Evolutionary conservation across 2,329 filamentous ascomycete genomes (phyloP), one percentile per base, ranked within the genome.

Genomic region (Fusarium nodosum): DNA sequence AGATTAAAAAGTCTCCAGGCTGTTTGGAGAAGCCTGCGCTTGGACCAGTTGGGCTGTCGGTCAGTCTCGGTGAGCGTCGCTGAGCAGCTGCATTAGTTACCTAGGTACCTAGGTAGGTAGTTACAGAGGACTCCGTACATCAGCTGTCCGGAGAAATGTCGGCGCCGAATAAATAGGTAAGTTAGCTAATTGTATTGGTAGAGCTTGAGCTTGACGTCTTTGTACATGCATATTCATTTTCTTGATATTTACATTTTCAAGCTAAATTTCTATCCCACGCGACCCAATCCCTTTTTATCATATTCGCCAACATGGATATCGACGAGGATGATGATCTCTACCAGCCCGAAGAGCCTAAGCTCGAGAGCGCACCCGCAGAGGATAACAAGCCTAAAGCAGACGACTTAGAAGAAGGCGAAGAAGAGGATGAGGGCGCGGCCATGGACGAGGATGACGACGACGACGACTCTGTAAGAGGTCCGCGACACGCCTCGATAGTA

Each of bases 301-400:
- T 11, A 51, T 39, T 66, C 61, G 65, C 60, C 75, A 83, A 68
- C 24, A 90, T 91, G 87, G 88, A 91, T 75, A 86, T 90, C 61
- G 88, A 91, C 77, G 88, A 90, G 69, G 88, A 90, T 52, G 88
- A 90, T 69, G 88, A 91, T 78, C 88, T 91, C 73, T 91, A 91
- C 75, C 86, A 85, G 60, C 85, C 86, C 2, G 88, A 90, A 63
- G 87, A 89, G 77, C 81, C 84, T 39, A 81, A 81, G 51, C 74
- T 76, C 22, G 76, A 83, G 57, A 71, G 68, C 12, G 66, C 72
- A 24, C 70, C 65, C 8, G 64, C 69, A 16, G 72, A 77, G 11
- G 74, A 76, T 20, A 75, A 76, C 69, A 76, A 71, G 63, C 69
- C 76, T 12, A 82, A 81, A 33, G 78, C 83, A 52, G 87, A 87